Evolutionary conservation across 2,329 filamentous ascomycete species (phyloP), one percentile per base, ranked within the genome.

Genomic region (Nothophoma quercina): DNA sequence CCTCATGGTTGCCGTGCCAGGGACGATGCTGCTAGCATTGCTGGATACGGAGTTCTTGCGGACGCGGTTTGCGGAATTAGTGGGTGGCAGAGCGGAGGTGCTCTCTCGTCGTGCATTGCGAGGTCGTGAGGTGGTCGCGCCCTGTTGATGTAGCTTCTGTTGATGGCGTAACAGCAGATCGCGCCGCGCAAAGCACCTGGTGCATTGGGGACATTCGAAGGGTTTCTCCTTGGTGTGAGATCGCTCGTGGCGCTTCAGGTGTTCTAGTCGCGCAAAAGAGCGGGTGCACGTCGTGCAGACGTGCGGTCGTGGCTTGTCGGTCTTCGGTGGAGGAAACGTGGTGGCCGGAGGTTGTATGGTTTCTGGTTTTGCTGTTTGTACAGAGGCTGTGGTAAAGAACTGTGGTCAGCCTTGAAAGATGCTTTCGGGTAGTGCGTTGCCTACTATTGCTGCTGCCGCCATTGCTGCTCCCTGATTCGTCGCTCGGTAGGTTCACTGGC

Each of bases 211-310:
- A 69, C 95, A 99, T 76, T 97, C 92, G 67, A 99, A 99, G 1
- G 95, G 95, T 81, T 99, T 99, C 78, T 99, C 93, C 75, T 99
- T 97, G 35, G 93, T 97, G 73, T 97, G 93, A n/a, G 92, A 96
- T 58, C 95, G 86, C 78, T 98, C 95, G 76, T 99, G 95, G 56
- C 95, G 89, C 79, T 99, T 99, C 63, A 99, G 80, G 75, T 99
- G 95, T 78, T 99, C 95, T 65, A 99, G 80, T 56, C 95, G 88
- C 52, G 95, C 95, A 75, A 99, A 99, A 25, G 91, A 96, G 61
- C 95, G 88, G 68, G 88, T 85, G 75, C 95, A 99, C 39, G 93
- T 98, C 32, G 82, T 86, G 79, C 95, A 99, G 55, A 96, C 88
- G 77, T 99, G 95, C 60, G 95, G 95, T 60, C 93, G 86, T 50